These are phyloP conservation scores for Talaromyces verruculosus DNA, from an alignment of 2,329 filamentous ascomycete genomes.

Conservation along the genomic window DNA sequence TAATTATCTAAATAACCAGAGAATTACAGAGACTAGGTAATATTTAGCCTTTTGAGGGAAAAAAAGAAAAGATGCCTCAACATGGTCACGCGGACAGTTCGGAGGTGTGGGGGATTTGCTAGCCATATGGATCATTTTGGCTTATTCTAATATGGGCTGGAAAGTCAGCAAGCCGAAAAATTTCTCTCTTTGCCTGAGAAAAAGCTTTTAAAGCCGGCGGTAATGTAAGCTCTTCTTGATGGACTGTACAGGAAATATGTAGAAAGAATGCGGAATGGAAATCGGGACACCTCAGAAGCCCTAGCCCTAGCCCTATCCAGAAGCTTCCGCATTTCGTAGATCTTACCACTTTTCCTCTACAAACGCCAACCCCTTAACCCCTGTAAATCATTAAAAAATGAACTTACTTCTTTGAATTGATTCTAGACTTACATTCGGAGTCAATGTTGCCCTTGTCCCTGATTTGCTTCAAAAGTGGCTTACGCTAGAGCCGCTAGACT, in stretches of 20 bases:
- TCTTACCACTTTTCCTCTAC: not conserved
- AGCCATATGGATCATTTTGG: not conserved
- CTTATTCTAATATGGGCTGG: not conserved
- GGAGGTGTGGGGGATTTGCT: not conserved
- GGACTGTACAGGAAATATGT: not conserved
- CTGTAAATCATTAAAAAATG: not conserved
- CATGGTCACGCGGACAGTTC: not conserved
- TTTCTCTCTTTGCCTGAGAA: not conserved
- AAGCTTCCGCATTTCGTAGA: not conserved
- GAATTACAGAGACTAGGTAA: not conserved
- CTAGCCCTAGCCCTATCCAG: not conserved
- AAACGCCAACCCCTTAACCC: not conserved
- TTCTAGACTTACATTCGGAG: not conserved
- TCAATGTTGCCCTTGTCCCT: not conserved
- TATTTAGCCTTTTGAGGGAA: not conserved
- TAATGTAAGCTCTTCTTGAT: not conserved
- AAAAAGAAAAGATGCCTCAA: constrained; percentile 2
- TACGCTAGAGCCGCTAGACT: not conserved
- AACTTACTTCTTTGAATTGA: not conserved
- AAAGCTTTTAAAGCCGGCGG: not conserved
- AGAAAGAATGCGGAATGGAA: not conserved
- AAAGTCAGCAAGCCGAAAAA: not conserved
- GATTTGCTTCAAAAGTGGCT: not conserved
- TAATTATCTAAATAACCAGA: not conserved
- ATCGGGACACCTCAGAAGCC: not conserved